Evolutionary conservation across 257 asterid genomes (phyloP).

Genomic region (Lycium barbarum): DNA sequence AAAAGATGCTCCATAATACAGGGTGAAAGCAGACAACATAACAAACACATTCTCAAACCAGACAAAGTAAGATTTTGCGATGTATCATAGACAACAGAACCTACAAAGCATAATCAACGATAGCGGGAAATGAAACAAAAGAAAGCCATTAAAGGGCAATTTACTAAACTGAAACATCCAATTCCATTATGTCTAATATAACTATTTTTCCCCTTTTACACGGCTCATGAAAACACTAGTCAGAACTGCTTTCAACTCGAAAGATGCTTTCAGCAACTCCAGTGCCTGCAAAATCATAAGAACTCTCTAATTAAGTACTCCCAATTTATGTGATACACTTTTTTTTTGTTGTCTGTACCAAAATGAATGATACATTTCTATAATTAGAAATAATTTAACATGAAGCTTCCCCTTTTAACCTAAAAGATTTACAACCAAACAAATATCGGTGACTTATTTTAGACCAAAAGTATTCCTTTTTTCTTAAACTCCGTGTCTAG

Average conservation of each 20-base stretch:
- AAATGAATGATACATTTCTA: too few relatives aligned
- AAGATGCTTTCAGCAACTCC: not conserved
- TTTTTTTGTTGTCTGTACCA: too few relatives aligned
- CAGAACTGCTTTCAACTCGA: not conserved
- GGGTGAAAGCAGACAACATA: not conserved
- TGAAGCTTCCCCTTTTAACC: too few relatives aligned
- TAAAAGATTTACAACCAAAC: too few relatives aligned
- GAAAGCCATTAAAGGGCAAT: not conserved
- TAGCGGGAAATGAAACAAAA: not conserved
- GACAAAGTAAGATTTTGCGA: not conserved
- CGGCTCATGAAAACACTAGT: not conserved
- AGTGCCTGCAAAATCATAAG: not conserved
- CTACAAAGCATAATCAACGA: not conserved
- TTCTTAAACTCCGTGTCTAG: too few relatives aligned
- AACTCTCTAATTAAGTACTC: too few relatives aligned
- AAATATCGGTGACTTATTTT: too few relatives aligned
- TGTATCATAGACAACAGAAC: not conserved
- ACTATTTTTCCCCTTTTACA: not conserved
- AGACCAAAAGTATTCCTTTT: too few relatives aligned
- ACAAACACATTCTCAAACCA: not conserved
- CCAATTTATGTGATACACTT: too few relatives aligned
- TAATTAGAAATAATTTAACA: too few relatives aligned
- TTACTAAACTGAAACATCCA: not conserved
- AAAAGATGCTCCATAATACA: too few relatives aligned
- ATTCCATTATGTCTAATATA: not conserved